Conservation (phyloP, 2,329 filamentous ascomycete species). For the Fusarium mundagurra region DNA sequence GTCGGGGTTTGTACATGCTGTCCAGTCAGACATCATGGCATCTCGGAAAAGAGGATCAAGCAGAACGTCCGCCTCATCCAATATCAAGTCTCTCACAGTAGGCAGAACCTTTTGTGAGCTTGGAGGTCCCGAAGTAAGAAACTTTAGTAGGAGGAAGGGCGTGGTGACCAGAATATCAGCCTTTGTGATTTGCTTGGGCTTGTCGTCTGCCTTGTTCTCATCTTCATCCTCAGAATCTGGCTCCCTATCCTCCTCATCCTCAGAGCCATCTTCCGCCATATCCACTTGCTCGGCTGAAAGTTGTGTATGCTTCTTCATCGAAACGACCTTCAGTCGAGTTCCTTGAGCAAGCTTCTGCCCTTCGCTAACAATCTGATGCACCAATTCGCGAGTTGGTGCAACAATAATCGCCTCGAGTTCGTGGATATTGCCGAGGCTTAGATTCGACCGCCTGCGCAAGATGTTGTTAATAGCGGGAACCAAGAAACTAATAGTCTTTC, state of each 20-base stretch:
- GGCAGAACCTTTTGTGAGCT: constrained; percentile 65
- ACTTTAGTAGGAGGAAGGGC: constrained; percentile 75
- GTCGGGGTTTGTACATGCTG: constrained; percentile 74
- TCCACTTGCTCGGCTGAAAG: constrained; percentile 62
- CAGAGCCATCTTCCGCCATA: constrained; percentile 51
- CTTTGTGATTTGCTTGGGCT: constrained; percentile 46
- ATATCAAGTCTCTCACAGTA: constrained; percentile 76
- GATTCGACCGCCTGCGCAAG: constrained; percentile 63
- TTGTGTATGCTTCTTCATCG: constrained; percentile 87
- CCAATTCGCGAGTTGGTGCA: constrained; percentile 82
- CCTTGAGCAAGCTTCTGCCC: constrained; percentile 81
- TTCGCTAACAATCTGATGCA: constrained; percentile 84
- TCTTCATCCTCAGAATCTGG: constrained; percentile 49
- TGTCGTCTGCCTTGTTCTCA: constrained; percentile 33
- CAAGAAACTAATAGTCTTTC: constrained; percentile 93
- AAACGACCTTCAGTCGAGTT: constrained; percentile 80
- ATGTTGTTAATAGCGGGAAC: constrained; percentile 86
- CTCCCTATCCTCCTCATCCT: constrained; percentile 53
- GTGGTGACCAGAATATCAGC: constrained; percentile 55
- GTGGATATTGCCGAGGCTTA: constrained; percentile 53
- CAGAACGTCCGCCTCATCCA: constrained; percentile 96
- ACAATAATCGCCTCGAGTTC: constrained; percentile 75
- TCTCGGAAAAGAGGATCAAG: constrained; percentile 90
- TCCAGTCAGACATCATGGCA: constrained; percentile 87
- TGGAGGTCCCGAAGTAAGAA: constrained; percentile 62